Evolutionary conservation across 2,329 filamentous ascomycete genomes (phyloP).

Genomic region (Sclerotinia sclerotiorum): DNA sequence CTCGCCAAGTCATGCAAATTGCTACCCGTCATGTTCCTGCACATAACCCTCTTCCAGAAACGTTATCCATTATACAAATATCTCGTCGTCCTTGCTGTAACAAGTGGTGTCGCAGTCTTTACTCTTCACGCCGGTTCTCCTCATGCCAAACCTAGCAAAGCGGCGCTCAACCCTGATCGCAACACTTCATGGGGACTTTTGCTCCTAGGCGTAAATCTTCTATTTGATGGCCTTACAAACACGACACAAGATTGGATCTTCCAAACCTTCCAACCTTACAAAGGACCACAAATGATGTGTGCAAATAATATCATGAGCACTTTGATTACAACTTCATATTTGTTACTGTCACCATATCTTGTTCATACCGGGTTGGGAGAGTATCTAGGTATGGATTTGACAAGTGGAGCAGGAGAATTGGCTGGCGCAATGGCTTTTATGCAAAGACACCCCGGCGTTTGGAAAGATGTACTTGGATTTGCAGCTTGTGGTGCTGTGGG

Average conservation of each 20-base stretch:
- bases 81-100: slow-evolving; percentile 86
- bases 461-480: slow-evolving; percentile 87
- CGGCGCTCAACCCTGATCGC: slow-evolving; percentile 49
- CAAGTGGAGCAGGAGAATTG: slow-evolving; percentile 67
- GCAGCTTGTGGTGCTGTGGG: slow-evolving; percentile 87
- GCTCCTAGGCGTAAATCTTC: slow-evolving; percentile 81
- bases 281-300: slow-evolving; percentile 99
- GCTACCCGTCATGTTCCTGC: slow-evolving; percentile 96
- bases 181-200: slow-evolving; percentile 78
- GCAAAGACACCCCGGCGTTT: slow-evolving; percentile 73
- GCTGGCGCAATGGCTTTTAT: slow-evolving; percentile 78
- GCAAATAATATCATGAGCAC: slow-evolving; percentile 91
- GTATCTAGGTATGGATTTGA: slow-evolving; percentile 65
- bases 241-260: slow-evolving; percentile 97
- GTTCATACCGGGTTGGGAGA: slow-evolving; percentile 63
- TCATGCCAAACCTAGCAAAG: slow-evolving; percentile 47
- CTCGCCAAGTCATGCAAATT: slow-evolving; percentile 98
- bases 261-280: slow-evolving; percentile 72
- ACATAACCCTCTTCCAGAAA: slow-evolving; percentile 86
- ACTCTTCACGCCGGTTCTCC: slow-evolving; percentile 78
- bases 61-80: slow-evolving; percentile 96
- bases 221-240: slow-evolving; percentile 96
- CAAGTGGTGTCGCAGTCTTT: slow-evolving; percentile 89
- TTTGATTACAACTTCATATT: slow-evolving; percentile 71
- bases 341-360: slow-evolving; percentile 78